These are phyloP conservation scores for Acacia pycnantha DNA, from an alignment of 331 rosid species.

Conservation along the genomic window DNA sequence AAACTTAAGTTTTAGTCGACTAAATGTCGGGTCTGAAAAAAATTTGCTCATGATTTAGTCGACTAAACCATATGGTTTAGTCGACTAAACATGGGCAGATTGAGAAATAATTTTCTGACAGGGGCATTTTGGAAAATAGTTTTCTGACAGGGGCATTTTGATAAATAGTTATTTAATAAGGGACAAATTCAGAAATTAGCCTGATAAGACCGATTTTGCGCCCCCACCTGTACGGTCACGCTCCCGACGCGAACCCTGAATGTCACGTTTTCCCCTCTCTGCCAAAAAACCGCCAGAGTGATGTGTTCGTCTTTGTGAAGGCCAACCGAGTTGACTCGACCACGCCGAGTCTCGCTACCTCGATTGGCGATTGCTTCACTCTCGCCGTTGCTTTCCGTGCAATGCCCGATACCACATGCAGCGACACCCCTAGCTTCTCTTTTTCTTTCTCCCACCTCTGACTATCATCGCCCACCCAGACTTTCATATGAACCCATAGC, in stretches of 20 bases:
- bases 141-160: no score
- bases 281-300: not conserved
- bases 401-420: not conserved
- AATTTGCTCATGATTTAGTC: no score
- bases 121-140: no score
- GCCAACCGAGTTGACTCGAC: constrained; percentile 39
- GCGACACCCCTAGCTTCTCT: not conserved
- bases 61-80: no score
- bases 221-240: not conserved
- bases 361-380: constrained; percentile 2
- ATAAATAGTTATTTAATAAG: no score
- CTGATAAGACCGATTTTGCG: not conserved
- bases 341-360: constrained; percentile 27
- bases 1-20: no score
- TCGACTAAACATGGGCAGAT: no score
- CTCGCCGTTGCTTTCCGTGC: not conserved
- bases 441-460: not conserved
- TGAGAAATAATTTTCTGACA: no score
- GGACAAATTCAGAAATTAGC: no score
- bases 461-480: not conserved
- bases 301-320: not conserved
- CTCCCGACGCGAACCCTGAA: not conserved
- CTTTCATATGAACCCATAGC: constrained; percentile 3
- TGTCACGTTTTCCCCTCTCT: not conserved
- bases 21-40: no score